phyloP scores from a whole-genome alignment of 106 monocot species.

The Alisma plantagoaquatica region DNA sequence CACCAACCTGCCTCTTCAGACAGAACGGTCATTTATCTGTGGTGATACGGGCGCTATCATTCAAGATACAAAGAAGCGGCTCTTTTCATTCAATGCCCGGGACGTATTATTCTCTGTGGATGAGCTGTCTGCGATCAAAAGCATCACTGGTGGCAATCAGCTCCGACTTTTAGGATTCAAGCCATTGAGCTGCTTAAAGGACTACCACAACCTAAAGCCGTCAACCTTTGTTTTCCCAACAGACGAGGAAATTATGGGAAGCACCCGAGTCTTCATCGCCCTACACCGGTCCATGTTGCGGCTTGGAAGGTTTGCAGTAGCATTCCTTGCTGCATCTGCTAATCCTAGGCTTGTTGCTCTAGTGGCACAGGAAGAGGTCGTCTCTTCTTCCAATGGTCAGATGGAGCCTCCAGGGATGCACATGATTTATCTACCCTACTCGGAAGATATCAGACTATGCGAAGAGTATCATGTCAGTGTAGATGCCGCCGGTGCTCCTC shows the following conservation, averaged over 20 bases:
- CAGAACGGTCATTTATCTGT: constrained; percentile 78
- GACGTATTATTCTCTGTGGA: constrained; percentile 49
- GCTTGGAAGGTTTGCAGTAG: constrained; percentile 71
- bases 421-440: constrained; percentile 94
- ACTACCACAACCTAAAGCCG: constrained; percentile 92
- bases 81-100: constrained; percentile 55
- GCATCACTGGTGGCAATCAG: constrained; percentile 42
- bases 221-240: constrained; percentile 86
- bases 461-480: constrained; percentile 48
- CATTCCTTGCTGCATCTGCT: constrained; percentile 61
- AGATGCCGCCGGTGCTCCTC: constrained; percentile 23
- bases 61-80: constrained; percentile 36
- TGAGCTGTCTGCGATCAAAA: constrained; percentile 76
- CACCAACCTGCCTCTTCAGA: constrained; percentile 76
- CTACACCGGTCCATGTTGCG: constrained; percentile 78
- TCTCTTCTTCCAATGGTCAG: constrained; percentile 62
- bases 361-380: constrained; percentile 57
- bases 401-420: constrained; percentile 96
- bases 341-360: constrained; percentile 73
- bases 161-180: constrained; percentile 91
- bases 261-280: constrained; percentile 76
- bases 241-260: constrained; percentile 81
- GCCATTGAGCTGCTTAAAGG: constrained; percentile 70
- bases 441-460: constrained; percentile 78
- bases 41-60: constrained; percentile 75